phyloP scores from a whole-genome alignment of 192 early-diverging fungal genomes.

The Backusella liffmaniae region DNA sequence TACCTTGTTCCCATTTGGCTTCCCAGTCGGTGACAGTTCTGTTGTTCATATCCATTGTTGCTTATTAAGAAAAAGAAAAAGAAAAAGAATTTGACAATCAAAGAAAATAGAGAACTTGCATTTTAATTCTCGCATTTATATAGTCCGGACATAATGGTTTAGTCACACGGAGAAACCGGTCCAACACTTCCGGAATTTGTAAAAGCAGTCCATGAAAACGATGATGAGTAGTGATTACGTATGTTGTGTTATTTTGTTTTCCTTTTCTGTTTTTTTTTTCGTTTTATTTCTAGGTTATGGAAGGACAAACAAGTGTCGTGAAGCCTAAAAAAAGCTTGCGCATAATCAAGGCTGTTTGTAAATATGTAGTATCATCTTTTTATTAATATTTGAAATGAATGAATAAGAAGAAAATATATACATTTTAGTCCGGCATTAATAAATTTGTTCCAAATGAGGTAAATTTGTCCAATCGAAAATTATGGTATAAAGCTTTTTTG shows the following conservation, averaged over 20 bases:
- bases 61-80: background rate
- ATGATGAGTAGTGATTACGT: background rate
- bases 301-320: background rate
- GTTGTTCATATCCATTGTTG: background rate
- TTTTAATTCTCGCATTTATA: background rate
- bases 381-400: background rate
- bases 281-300: background rate
- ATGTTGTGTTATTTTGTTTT: background rate
- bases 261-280: background rate
- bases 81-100: background rate
- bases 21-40: constrained; percentile 36
- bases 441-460: background rate
- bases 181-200: background rate
- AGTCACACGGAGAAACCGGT: constrained; percentile 1
- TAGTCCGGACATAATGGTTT: background rate
- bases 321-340: background rate
- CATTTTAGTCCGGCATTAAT: background rate
- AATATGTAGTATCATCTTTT: background rate
- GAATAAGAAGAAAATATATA: background rate
- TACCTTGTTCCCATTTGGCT: constrained; percentile 36
- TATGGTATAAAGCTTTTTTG: background rate
- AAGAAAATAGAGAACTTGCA: background rate
- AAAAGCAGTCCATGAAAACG: background rate
- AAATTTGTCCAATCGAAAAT: background rate
- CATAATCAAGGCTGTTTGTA: background rate